Conservation (phyloP, 805 yeast genomes). For the Kuraishia hungarica region DNA sequence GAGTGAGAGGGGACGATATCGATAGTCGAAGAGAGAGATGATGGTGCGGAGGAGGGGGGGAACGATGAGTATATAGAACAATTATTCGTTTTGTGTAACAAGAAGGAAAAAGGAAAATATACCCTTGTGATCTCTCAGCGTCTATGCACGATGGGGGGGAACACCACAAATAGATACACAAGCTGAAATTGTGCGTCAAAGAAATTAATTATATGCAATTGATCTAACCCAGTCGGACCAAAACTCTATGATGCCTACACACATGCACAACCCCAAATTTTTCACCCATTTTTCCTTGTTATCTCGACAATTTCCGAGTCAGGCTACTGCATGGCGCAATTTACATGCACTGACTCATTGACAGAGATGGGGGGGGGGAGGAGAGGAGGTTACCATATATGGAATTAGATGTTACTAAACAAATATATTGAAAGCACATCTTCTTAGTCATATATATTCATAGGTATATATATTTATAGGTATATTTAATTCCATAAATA, state of each 20-base stretch:
- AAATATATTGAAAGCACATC: too few relatives aligned
- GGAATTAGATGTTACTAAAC: too few relatives aligned
- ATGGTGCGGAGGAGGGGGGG: background rate
- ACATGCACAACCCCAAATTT: background rate
- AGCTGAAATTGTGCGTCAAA: background rate
- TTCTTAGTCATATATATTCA: too few relatives aligned
- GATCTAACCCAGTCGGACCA: background rate
- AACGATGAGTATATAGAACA: background rate
- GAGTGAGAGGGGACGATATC: too few relatives aligned
- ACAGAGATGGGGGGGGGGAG: background rate
- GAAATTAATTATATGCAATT: background rate
- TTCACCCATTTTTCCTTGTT: background rate
- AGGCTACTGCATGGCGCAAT: background rate
- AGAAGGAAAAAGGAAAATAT: too few relatives aligned
- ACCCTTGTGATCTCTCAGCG: too few relatives aligned
- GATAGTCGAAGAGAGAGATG: too few relatives aligned
- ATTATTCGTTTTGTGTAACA: background rate
- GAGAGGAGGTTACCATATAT: too few relatives aligned
- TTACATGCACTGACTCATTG: background rate
- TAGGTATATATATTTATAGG: too few relatives aligned
- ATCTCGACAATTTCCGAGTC: background rate
- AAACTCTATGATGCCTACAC: background rate
- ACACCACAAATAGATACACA: too few relatives aligned
- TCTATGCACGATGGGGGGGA: too few relatives aligned
- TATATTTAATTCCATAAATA: too few relatives aligned